Conservation (phyloP, 2,329 filamentous ascomycete genomes). For the Taxawa tesnikishii region DNA sequence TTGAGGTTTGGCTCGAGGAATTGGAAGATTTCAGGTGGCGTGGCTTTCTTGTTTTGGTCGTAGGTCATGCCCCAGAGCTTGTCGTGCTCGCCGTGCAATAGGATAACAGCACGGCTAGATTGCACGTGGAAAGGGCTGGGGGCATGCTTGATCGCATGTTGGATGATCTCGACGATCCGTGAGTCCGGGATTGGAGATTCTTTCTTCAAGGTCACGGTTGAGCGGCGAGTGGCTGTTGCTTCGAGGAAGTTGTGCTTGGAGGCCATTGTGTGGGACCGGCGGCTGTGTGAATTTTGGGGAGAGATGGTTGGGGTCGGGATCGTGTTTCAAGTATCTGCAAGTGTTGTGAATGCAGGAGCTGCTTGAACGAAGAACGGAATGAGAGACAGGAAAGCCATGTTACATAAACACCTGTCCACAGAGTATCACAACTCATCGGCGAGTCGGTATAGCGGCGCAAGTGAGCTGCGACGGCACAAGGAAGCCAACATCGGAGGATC, state of each 20-base stretch:
- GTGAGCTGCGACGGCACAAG: no score
- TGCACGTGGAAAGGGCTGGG: conserved; percentile 20
- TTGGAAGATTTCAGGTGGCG: conserved; percentile 10
- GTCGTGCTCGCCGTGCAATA: conserved; percentile 15
- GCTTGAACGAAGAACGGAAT: no score
- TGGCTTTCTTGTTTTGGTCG: conserved; percentile 10
- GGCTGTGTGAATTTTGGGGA: background rate
- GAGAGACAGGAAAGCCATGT: no score
- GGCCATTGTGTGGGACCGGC: background rate
- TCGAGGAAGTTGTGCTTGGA: conserved; percentile 13
- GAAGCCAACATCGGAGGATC: no score
- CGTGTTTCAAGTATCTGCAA: no score
- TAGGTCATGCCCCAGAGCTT: conserved; percentile 16
- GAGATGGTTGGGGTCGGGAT: no score
- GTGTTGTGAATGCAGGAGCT: no score
- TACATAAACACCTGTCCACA: no score
- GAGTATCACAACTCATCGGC: no score
- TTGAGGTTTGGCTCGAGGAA: conserved; percentile 15
- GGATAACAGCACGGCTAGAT: conserved; percentile 15
- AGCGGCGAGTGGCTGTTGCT: conserved; percentile 16
- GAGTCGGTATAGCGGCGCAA: no score
- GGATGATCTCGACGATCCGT: conserved; percentile 15
- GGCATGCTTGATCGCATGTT: conserved; percentile 14
- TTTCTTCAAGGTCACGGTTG: conserved; percentile 15
- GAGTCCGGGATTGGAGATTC: conserved; percentile 14